These are phyloP conservation scores for Heterobasidion occidentale DNA, from an alignment of 1,284 basidiomycete species.

Conservation along the genomic window DNA sequence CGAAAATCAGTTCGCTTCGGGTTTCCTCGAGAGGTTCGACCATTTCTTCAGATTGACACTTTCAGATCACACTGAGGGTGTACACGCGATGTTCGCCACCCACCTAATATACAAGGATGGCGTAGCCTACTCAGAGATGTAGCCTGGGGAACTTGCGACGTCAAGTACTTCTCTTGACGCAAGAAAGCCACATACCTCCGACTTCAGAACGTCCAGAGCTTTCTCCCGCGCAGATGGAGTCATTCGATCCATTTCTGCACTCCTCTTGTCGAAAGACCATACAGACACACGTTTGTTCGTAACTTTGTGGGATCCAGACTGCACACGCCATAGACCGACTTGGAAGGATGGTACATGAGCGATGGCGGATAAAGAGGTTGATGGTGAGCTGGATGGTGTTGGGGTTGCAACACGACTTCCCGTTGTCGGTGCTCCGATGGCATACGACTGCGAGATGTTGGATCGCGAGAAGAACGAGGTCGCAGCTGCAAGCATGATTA, in stretches of 20 bases:
- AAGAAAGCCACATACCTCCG: conserved; percentile 53
- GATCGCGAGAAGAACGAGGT: conserved; percentile 86
- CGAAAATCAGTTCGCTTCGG: conserved; percentile 82
- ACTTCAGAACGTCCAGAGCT: conserved; percentile 77
- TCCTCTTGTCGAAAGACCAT: conserved; percentile 84
- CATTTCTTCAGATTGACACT: conserved; percentile 59
- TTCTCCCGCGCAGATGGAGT: conserved; percentile 57
- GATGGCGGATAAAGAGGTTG: conserved; percentile 28
- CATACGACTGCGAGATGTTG: conserved; percentile 81
- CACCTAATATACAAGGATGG: conserved; percentile 90
- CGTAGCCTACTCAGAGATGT: conserved; percentile 80
- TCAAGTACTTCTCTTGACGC: conserved; percentile 4
- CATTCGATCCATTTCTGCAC: conserved; percentile 65
- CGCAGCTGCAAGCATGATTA: conserved; percentile 77
- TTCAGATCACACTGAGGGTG: background rate
- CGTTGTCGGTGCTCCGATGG: conserved; percentile 41
- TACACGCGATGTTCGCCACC: conserved; percentile 11
- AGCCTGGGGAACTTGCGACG: conserved; percentile 43
- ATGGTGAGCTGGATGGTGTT: conserved; percentile 37
- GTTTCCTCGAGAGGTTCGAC: conserved; percentile 98
- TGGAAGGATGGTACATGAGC: conserved; percentile 47
- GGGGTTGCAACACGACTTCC: conserved; percentile 59
- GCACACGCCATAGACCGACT: conserved; percentile 85
- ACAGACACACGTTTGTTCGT: conserved; percentile 84
- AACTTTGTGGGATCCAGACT: conserved; percentile 78